phyloP scores from a whole-genome alignment of 106 monocot genomes.

The Dioscorea dumetorum region DNA sequence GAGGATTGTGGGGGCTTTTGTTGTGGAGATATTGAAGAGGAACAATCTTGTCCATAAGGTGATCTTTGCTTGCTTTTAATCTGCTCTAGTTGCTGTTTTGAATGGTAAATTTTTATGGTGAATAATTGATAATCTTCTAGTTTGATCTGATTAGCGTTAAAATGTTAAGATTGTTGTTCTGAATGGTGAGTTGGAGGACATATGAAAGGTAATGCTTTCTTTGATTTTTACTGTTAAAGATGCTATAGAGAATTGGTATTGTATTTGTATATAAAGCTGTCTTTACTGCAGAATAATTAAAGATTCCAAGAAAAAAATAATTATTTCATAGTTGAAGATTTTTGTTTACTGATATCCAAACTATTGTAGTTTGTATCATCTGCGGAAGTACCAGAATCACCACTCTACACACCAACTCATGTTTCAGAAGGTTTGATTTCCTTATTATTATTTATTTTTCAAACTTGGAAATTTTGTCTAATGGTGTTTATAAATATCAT shows the following conservation, averaged over 20 bases:
- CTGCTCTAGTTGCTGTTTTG: not conserved
- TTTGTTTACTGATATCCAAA: not conserved
- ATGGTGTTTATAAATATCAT: not conserved
- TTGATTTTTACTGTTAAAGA: not conserved
- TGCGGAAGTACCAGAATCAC: constrained; percentile 68
- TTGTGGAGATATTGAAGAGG: constrained; percentile 48
- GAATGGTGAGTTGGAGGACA: not conserved
- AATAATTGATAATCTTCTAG: not conserved
- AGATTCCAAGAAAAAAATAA: too few relatives aligned
- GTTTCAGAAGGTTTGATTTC: constrained; percentile 40
- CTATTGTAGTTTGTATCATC: constrained; percentile 62
- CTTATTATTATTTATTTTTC: not conserved
- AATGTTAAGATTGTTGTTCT: not conserved
- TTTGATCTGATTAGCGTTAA: not conserved
- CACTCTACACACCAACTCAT: constrained; percentile 55
- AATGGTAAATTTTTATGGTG: not conserved
- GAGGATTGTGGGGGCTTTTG: constrained; percentile 45
- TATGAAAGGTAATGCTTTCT: not conserved
- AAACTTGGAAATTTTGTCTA: not conserved
- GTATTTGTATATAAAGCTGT: too few relatives aligned
- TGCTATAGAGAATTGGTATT: not conserved
- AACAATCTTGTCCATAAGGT: constrained; percentile 85
- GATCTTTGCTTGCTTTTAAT: not conserved
- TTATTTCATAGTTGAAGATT: not conserved
- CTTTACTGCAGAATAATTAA: too few relatives aligned